Evolutionary conservation across 192 early-diverging fungal genomes (phyloP), one percentile per base, ranked within the genome.

Genomic region (Helicostylum pulchrum): DNA sequence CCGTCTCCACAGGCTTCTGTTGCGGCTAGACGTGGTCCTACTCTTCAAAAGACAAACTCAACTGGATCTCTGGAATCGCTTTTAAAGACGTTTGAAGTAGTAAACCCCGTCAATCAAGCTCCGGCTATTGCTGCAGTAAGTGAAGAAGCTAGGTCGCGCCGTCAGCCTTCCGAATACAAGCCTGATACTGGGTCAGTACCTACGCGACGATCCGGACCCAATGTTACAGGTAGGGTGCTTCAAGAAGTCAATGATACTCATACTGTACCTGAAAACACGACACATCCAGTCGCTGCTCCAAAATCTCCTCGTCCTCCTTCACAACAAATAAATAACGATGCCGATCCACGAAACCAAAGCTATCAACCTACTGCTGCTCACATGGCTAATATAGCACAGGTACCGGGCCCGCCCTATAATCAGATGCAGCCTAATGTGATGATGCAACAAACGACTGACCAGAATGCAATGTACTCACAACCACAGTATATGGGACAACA

Each of bases 251-350:
- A 15, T 31, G 32, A 34, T 19, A 36, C 32, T 10, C 19, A n/a
- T 56, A 17, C 31, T 3, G 7, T 30, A 19, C 3, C 34, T 36
- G 9, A n/a, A 17, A 56, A 56, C 32, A 4, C 2, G 8, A 12
- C 31, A 3, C 3, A 9, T 36, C 54, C 54, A 1, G 32, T n/a
- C 32, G 17, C 34, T 20, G 36, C 57, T 23, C 57, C 57, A 12
- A 59, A 59, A 59, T 59, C 57, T 2, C 57, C 57, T 2, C 57
- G 57, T 21, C 57, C 57, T 59, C 43, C 57, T 7, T 15, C 57
- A 15, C 57, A 42, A 7, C 19, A 39, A 1, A 59, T 23, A 23
- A 14, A 20, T 15, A 45, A 20, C 20, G 14, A 31, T 14, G 21
- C 21, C 11, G 26, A 26, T 26, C 26, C 26, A 26, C 26, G 26